Evolutionary conservation across 1,139 yeast species (phyloP).

Genomic region (Kluyveromyces sp.): DNA sequence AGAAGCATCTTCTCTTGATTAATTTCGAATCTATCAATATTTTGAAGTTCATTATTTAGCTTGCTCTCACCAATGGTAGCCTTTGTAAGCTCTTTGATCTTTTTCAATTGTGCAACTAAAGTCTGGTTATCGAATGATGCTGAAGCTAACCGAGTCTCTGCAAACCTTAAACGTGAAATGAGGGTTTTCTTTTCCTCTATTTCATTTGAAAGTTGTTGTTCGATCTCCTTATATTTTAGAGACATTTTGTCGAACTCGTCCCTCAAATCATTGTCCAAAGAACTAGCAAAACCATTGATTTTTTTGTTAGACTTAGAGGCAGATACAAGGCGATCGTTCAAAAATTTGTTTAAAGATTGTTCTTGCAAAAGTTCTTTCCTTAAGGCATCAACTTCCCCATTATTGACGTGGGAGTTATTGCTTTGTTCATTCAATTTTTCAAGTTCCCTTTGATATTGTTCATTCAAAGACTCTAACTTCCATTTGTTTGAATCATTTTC

Average conservation of each 20-base stretch:
- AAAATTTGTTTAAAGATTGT: slow-evolving; percentile 21
- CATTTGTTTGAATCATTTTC: slow-evolving; percentile 24
- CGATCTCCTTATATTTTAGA: slow-evolving; percentile 42
- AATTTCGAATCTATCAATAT: slow-evolving; percentile 21
- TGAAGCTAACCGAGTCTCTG: slow-evolving; percentile 49
- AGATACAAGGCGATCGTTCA: slow-evolving; percentile 20
- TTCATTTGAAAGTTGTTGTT: slow-evolving; percentile 45
- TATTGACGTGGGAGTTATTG: slow-evolving; percentile 8
- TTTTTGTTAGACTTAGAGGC: neutral
- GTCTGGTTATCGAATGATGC: slow-evolving; percentile 46
- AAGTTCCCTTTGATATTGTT: slow-evolving; percentile 22
- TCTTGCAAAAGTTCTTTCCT: slow-evolving; percentile 25
- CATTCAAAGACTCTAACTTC: slow-evolving; percentile 24
- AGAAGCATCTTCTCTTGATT: slow-evolving; percentile 30
- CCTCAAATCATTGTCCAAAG: neutral
- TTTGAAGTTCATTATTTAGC: slow-evolving; percentile 21
- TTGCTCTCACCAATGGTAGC: slow-evolving; percentile 23
- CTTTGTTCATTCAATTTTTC: slow-evolving; percentile 9
- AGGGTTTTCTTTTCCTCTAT: slow-evolving; percentile 46
- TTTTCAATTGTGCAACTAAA: slow-evolving; percentile 35
- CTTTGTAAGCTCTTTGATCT: slow-evolving; percentile 27
- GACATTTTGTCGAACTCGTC: slow-evolving; percentile 6
- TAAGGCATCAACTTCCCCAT: slow-evolving; percentile 17
- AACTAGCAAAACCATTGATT: neutral
- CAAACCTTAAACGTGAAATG: slow-evolving; percentile 48